Percentiles rank a stretch among this genome's conserved stretches.
These are phyloP conservation scores for Hypoxylon rubiginosum DNA, from an alignment of 2,329 filamentous ascomycete genomes.

Conservation along the genomic window DNA sequence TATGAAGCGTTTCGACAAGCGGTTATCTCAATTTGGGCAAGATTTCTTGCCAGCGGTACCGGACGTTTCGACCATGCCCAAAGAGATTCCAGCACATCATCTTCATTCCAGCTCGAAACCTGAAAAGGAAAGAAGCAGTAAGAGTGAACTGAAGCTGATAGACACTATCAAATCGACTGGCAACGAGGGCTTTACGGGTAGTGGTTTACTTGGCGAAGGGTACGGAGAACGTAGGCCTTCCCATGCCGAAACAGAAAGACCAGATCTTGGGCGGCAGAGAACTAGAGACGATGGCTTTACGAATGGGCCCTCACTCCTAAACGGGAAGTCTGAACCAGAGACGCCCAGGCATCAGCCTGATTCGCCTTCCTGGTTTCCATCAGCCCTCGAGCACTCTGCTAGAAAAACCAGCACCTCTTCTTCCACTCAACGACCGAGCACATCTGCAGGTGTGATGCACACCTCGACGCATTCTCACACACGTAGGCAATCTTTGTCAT, in stretches of 20 bases:
- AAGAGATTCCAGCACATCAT: constrained; percentile 44
- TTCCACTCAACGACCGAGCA: constrained; percentile 40
- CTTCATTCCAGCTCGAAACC: constrained; percentile 43
- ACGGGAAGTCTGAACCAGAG: constrained; percentile 52
- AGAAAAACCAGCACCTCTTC: constrained; percentile 41
- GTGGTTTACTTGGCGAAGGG: constrained; percentile 64
- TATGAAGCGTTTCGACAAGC: constrained; percentile 68
- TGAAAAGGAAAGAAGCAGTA: constrained; percentile 21
- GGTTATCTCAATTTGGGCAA: constrained; percentile 64
- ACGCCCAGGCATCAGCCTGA: constrained; percentile 44
- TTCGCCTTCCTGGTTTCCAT: constrained; percentile 56
- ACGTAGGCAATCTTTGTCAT: constrained; percentile 42
- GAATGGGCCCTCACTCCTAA: constrained; percentile 69
- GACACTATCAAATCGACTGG: constrained; percentile 48
- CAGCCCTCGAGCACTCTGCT: constrained; percentile 52
- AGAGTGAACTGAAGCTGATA: constrained; percentile 47
- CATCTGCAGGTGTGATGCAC: constrained; percentile 38
- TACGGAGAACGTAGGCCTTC: constrained; percentile 63
- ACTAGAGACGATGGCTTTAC: constrained; percentile 61
- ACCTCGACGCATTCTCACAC: constrained; percentile 20
- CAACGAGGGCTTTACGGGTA: constrained; percentile 62
- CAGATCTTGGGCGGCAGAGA: constrained; percentile 48
- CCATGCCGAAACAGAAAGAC: constrained; percentile 48
- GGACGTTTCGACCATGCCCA: constrained; percentile 47
- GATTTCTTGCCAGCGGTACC: constrained; percentile 53